These are phyloP conservation scores for Amauroascus verrucosus DNA, from an alignment of 2,329 filamentous ascomycete species.

Conservation along the genomic window DNA sequence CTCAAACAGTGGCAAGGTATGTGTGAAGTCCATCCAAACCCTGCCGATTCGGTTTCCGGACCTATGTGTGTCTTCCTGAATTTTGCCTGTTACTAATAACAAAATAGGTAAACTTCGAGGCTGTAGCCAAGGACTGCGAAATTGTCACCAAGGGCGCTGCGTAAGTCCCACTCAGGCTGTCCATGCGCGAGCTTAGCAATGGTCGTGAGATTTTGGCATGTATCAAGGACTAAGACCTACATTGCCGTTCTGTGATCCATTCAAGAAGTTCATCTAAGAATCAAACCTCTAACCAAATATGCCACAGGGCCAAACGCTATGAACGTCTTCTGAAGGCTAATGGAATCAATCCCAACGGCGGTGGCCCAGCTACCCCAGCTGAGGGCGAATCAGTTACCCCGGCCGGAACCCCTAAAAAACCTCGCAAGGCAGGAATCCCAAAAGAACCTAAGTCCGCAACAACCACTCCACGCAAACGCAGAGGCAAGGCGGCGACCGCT, in stretches of 20 bases:
- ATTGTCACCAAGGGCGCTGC: constrained; percentile 59
- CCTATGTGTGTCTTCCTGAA: too few species aligned
- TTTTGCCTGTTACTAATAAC: constrained; percentile 7
- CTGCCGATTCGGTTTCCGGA: background rate
- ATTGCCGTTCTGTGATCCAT: too few species aligned
- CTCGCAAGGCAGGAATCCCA: constrained; percentile 20
- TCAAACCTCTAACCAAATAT: background rate
- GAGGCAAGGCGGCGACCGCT: constrained; percentile 2
- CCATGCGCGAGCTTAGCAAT: too few species aligned
- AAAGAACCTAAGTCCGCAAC: constrained; percentile 14
- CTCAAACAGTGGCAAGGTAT: constrained; percentile 51
- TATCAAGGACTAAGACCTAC: too few species aligned
- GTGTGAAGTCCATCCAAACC: constrained; percentile 12
- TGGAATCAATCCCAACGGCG: constrained; percentile 33
- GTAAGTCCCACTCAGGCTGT: constrained; percentile 44
- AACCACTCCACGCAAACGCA: constrained; percentile 15
- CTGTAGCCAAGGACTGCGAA: constrained; percentile 53
- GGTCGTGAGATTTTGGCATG: too few species aligned
- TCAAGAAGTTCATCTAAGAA: background rate
- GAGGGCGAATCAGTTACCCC: constrained; percentile 13
- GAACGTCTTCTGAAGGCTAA: constrained; percentile 55
- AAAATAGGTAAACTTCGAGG: constrained; percentile 52
- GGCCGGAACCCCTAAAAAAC: constrained; percentile 20
- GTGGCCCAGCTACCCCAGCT: background rate
- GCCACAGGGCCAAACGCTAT: constrained; percentile 54